Base-by-base conservation (phyloP, 179 eudicot genomes). In the Spinacia oleracea region DNA sequence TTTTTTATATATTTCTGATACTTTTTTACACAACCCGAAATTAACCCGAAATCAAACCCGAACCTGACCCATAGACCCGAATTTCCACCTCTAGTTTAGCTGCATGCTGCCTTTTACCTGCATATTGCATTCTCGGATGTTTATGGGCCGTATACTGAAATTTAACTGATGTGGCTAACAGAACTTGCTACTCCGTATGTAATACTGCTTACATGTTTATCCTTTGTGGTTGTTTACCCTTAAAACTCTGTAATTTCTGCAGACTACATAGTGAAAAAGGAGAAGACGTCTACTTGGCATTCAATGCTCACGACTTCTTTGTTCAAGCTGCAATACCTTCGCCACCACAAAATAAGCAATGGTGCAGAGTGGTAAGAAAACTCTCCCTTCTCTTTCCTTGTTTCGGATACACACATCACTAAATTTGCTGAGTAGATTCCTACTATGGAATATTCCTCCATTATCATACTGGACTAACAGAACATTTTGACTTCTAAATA, bases 321-420 rank as follows among this genome's bases (percentile, higher is more conserved):
- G 93, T 96, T 74, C 75, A 88, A 88, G 85, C 81, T 76, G 73
- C 84, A 40, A 83, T 96, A 68, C 99, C 99, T 46, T 80, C 93
- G 51, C 93, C 98, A 16, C 99, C 96, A 9, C 86, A 74, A 73
- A 82, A 80, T 20, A 84, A 87, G 83, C 87, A 50, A 18, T 96
- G 99, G 99, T 88, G 83, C 72, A 91, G 97, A 82, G 97, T 96
- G 99, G 99, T 96, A 72, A 85, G 98, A 87, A 75, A 27, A 79
- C 68, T 74, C 48, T 64, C 9, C 72, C 25, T 29, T 3, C 34
- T 66, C 50, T 79, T 60, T 21, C 8, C 50, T 59, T 76, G 50
- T 68, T 51, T 43, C 43, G 16, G 32, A 35, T 50, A 32, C 18
- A 42, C 38, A 38, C 11, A 31, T 2, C 64, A 67, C 65, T 77